Base-by-base conservation (phyloP, 345 rosid species). In the Gossypium thurberi region DNA sequence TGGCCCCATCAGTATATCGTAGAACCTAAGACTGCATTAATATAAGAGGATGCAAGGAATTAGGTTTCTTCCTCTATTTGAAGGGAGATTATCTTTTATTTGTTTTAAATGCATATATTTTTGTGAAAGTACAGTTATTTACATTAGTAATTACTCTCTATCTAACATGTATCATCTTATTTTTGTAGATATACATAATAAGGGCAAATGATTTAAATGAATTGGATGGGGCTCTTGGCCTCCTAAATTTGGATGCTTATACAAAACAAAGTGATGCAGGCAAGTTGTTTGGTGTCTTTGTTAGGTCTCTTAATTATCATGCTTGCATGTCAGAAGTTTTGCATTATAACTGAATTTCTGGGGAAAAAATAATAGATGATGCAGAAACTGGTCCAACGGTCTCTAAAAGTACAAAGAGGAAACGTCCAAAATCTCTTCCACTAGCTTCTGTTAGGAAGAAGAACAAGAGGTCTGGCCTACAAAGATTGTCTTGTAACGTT, bases 171-270 rank as follows among this genome's bases (percentile, higher is more conserved):
- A 21, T 75, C 52, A 58, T 46, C 62, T 46, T 77, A 44, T 65
- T 37, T 72, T 66, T 79, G 81, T 77, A 89, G 93, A 85, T 87
- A 40, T 87, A 85, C 79, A 78, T 87, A 69, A 79, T 87, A 81
- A 89, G 85, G 79, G 86, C 88, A 15, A 80, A 84, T 71, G 87
- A 87, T 75, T 82, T 84, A 51, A 76, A 82, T 25, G 94, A 89
- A 73, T 82, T 89, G 50, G 91, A 89, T 70, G 91, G 94, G 47
- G 91, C 90, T 64, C 81, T 87, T 72, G 87, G 91, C 76, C 90
- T 87, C 33, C 86, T 89, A 40, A 86, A 84, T 84, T 80, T 89
- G 83, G 94, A 87, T 79, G 83, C 93, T 63, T 84, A 77, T 55
- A 67, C 78, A 9, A 83, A 89, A 63, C 86, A 78, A 70, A 79